Evolutionary conservation across 2,329 filamentous ascomycete species (phyloP), one percentile per base, ranked within the genome.

Genomic region (Aureobasidium sp.): DNA sequence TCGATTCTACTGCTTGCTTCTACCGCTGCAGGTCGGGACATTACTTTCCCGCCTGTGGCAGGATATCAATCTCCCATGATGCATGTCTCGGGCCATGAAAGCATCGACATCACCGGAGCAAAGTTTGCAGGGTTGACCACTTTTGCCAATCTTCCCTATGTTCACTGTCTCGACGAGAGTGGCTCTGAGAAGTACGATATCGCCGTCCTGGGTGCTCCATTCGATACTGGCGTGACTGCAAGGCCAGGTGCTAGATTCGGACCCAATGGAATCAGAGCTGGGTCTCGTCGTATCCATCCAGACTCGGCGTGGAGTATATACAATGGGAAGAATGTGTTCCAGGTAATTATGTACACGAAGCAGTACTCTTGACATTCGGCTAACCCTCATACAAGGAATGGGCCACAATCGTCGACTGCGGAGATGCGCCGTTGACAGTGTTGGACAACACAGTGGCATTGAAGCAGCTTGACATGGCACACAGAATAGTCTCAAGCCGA

Each of bases 321-420:
- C 63, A 82, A 78, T 6, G 80, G 67, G 2, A 63, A 69, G 62
- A 81, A 81, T 63, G 68, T 73, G 5, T 77, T 80, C 60, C 64
- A 48, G 46, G 46, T 48, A 48, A 29, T 12, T 6, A 10, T 7
- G 7, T 17, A 29, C 1, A 47, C 5, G 1, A 29, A 8, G 26
- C 44, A 29, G 5, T 29, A 26, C 7, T 9, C n/a, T 10, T 15
- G 13, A 29, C 26, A 10, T 4, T 29, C 5, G 13, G 26, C 46
- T 48, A n/a, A 48, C 27, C n/a, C 10, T 3, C 5, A 17, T 5
- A 47, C 26, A 29, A 72, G 26, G 73, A 77, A 61, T 82, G 81
- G 76, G 78, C 80, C 0, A 80, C 77, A 63, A 75, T 83, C 4
- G 76, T 84, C 3, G 82, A 84, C 64, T 84, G 81, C 63, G 81